A percentile compares a stretch with the other conserved stretches of the same genome.
Conservation (phyloP, 2,329 filamentous ascomycete genomes). For the Pseudogymnoascus sp. region DNA sequence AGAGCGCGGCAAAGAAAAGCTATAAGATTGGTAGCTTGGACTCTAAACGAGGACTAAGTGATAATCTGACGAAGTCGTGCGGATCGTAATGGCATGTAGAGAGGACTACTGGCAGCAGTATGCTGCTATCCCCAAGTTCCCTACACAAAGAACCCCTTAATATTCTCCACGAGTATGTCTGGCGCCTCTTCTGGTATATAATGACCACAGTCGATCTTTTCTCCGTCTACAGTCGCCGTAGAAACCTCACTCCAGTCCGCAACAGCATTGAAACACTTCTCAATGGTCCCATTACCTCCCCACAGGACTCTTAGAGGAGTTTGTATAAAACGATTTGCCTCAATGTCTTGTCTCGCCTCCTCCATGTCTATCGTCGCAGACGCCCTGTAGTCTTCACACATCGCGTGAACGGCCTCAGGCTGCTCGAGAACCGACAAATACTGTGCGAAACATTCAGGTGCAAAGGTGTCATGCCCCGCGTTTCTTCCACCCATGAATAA, state of each 20-base stretch:
- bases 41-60: no score
- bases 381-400: conserved; percentile 51
- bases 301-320: conserved; percentile 45
- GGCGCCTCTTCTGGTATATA: conserved; percentile 47
- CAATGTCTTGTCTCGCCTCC: conserved; percentile 39
- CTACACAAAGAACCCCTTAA: conserved; percentile 35
- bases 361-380: conserved; percentile 46
- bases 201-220: conserved; percentile 40
- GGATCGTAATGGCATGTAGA: no score
- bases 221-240: conserved; percentile 33
- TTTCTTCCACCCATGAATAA: conserved; percentile 28
- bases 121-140: conserved; percentile 7
- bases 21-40: no score
- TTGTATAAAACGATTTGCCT: conserved; percentile 36
- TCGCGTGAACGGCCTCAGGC: conserved; percentile 37
- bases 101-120: no score
- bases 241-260: conserved; percentile 45
- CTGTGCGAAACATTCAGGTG: conserved; percentile 33
- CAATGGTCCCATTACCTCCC: conserved; percentile 42
- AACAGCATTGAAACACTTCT: conserved; percentile 41
- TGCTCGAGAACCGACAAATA: conserved; percentile 26
- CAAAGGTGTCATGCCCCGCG: conserved; percentile 32
- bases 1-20: no score
- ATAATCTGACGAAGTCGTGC: no score
- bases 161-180: conserved; percentile 36